These are phyloP conservation scores for Borovskyia barvae DNA, from an alignment of 208 protist species.

Conservation along the genomic window DNA sequence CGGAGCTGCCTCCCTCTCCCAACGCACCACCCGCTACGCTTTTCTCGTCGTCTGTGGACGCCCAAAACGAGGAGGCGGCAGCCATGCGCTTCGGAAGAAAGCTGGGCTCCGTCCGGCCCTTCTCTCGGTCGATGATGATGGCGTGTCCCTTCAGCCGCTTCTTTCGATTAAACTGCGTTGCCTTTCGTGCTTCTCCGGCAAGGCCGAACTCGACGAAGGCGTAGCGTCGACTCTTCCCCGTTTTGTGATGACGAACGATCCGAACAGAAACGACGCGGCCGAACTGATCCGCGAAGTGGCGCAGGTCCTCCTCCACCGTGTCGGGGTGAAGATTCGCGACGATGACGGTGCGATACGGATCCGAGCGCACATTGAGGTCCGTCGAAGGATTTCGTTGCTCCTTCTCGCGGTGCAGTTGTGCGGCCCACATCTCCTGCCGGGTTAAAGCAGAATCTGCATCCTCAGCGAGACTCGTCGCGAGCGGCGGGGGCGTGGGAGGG, in stretches of 20 bases:
- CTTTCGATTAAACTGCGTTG: conserved; percentile 45
- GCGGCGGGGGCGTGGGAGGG: background rate
- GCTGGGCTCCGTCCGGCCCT: conserved; percentile 48
- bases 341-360: conserved; percentile 64
- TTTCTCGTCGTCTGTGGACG: background rate
- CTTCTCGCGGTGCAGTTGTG: conserved; percentile 21
- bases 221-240: conserved; percentile 68
- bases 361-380: conserved; percentile 66
- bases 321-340: conserved; percentile 64
- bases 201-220: conserved; percentile 83
- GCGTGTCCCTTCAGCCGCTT: conserved; percentile 59
- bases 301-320: conserved; percentile 76
- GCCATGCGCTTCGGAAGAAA: conserved; percentile 73
- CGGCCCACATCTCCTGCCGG: conserved; percentile 22
- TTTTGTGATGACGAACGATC: conserved; percentile 56
- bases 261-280: conserved; percentile 67
- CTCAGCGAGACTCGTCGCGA: background rate
- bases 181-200: conserved; percentile 61
- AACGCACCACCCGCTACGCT: too few relatives aligned
- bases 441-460: background rate
- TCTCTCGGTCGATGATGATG: conserved; percentile 71
- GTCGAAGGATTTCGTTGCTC: conserved; percentile 40
- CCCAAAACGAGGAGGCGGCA: conserved; percentile 11
- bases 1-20: background rate
- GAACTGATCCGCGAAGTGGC: conserved; percentile 81